phyloP scores from a whole-genome alignment of 2,329 filamentous ascomycete genomes.

The Clarireedia sp. region DNA sequence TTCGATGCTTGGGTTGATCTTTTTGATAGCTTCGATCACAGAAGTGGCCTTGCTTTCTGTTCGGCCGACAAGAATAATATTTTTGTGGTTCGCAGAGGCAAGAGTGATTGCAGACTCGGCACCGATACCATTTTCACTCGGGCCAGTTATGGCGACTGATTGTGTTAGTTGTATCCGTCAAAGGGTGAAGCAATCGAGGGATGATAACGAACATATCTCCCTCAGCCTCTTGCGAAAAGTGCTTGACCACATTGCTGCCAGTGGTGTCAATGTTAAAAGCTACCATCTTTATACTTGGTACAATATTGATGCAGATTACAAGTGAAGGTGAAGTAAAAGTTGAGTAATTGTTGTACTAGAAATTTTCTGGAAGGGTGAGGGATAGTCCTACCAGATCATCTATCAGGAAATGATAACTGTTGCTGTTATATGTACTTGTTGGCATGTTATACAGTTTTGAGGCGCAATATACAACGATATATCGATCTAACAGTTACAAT shows the following conservation, averaged over 20 bases:
- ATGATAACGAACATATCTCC: slow-evolving; percentile 10
- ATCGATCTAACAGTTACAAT: too few relatives aligned
- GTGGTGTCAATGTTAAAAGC: background rate
- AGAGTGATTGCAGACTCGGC: slow-evolving; percentile 17
- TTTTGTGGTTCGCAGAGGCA: slow-evolving; percentile 17
- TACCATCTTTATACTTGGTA: background rate
- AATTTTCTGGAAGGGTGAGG: background rate
- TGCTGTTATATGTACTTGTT: background rate
- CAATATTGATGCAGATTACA: background rate
- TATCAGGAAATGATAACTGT: background rate
- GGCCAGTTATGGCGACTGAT: slow-evolving; percentile 8
- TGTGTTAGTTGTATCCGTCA: too few relatives aligned
- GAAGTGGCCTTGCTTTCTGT: slow-evolving; percentile 13
- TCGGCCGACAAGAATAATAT: slow-evolving; percentile 16
- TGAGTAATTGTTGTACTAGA: background rate
- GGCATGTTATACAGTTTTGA: too few relatives aligned
- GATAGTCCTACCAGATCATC: background rate
- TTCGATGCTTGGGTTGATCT: slow-evolving; percentile 10
- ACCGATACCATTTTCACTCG: slow-evolving; percentile 14
- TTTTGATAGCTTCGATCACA: slow-evolving; percentile 13
- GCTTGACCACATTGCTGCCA: background rate
- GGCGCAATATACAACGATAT: too few relatives aligned
- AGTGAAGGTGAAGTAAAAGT: background rate
- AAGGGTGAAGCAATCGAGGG: too few relatives aligned
- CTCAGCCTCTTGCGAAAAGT: background rate